These are phyloP conservation scores for Crataegus laevigata DNA, from an alignment of 306 rosid species.

Conservation along the genomic window DNA sequence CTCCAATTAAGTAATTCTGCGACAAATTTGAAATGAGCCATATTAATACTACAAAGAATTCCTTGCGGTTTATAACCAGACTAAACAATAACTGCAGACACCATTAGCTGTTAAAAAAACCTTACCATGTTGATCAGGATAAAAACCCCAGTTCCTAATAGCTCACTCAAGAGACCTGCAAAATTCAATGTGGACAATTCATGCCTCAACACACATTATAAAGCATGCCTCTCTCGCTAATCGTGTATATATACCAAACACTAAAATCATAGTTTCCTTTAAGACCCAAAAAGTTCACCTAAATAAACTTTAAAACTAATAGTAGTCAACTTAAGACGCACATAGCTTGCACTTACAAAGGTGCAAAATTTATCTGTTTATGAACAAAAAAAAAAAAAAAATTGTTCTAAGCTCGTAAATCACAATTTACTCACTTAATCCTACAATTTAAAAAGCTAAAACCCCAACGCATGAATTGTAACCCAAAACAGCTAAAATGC, in stretches of 20 bases:
- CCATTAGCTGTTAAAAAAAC: background rate
- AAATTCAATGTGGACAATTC: background rate
- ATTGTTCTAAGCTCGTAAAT: background rate
- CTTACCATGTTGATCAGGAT: constrained; percentile 27
- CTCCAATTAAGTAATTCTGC: constrained; percentile 95
- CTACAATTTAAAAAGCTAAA: background rate
- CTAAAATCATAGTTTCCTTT: background rate
- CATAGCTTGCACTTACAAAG: background rate
- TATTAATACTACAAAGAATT: background rate
- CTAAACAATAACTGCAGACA: background rate
- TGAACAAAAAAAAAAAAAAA: background rate
- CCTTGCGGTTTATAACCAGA: background rate
- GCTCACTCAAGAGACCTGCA: constrained; percentile 22
- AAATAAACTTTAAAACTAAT: background rate
- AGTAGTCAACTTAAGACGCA: background rate
- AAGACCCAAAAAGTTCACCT: background rate
- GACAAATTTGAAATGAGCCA: background rate
- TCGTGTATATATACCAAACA: background rate
- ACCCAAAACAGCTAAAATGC: background rate
- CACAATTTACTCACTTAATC: background rate
- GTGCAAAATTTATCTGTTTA: background rate
- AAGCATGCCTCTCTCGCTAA: background rate
- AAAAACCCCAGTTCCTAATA: background rate
- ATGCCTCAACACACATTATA: background rate
- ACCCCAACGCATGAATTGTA: background rate